Evolutionary conservation across 2,329 filamentous ascomycete genomes (phyloP).

Genomic region (Thelonectria olida): DNA sequence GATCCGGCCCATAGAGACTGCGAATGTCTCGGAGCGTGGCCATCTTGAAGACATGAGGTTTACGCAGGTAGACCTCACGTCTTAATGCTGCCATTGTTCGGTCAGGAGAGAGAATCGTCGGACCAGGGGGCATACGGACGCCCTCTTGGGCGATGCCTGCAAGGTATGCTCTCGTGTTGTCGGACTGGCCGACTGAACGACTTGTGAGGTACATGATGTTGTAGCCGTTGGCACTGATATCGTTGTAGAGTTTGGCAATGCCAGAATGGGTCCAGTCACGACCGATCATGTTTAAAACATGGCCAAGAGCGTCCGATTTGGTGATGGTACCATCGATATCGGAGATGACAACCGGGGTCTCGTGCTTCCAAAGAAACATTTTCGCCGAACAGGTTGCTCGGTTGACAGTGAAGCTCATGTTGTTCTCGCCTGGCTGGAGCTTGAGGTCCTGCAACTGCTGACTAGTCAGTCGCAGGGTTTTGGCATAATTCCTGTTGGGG

Average conservation of each 20-base stretch:
- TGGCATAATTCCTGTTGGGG: constrained; percentile 89
- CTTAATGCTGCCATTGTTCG: constrained; percentile 92
- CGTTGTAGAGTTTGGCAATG: constrained; percentile 95
- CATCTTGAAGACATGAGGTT: constrained; percentile 99
- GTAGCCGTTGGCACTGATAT: constrained; percentile 95
- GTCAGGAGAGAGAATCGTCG: constrained; percentile 94
- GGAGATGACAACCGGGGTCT: constrained; percentile 94
- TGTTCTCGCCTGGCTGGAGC: constrained; percentile 86
- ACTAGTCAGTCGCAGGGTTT: constrained; percentile 93
- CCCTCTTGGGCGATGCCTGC: constrained; percentile 89
- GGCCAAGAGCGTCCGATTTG: constrained; percentile 93
- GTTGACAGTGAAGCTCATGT: constrained; percentile 97
- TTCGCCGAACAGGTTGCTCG: constrained; percentile 89
- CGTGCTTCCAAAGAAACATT: constrained; percentile 94
- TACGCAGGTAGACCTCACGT: constrained; percentile 92
- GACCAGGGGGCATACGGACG: constrained; percentile 85
- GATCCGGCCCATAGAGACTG: constrained; percentile 80
- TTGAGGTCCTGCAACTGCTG: constrained; percentile 90
- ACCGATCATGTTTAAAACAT: constrained; percentile 95
- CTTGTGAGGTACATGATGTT: constrained; percentile 99
- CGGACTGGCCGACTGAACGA: constrained; percentile 91
- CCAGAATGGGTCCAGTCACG: constrained; percentile 98
- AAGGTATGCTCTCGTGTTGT: constrained; percentile 88
- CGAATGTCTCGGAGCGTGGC: constrained; percentile 94
- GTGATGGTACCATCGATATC: constrained; percentile 99